Percentiles rank a stretch among this genome's conserved stretches.
Evolutionary conservation across 208 protist genomes (phyloP).

Genomic region (Trypanosoma cruzi): DNA sequence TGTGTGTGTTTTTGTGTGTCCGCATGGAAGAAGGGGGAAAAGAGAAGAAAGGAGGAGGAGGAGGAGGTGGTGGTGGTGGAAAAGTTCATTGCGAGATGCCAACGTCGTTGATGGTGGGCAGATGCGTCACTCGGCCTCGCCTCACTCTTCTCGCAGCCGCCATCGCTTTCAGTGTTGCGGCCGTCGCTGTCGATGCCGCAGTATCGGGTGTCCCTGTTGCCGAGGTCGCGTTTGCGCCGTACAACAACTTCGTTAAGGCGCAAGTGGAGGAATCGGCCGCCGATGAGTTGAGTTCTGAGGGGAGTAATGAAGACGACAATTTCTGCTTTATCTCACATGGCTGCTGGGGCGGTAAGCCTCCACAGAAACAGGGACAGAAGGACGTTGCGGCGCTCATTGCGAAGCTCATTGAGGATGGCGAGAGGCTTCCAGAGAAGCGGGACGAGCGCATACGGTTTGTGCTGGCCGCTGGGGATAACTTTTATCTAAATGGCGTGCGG

Average conservation of each 20-base stretch:
- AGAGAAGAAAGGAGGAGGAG: not conserved
- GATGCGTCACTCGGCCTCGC: too few species aligned
- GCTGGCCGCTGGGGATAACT: conserved; percentile 52
- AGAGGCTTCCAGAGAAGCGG: not conserved
- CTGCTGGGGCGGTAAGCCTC: conserved; percentile 40
- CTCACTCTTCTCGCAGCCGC: too few species aligned
- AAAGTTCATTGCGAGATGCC: too few species aligned
- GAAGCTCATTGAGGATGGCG: conserved; percentile 13
- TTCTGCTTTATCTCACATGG: conserved; percentile 44
- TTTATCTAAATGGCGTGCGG: conserved; percentile 42
- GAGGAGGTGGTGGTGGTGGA: too few species aligned
- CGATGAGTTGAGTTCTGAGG: too few species aligned
- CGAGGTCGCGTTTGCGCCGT: conserved; percentile 15
- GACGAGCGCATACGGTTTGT: conserved; percentile 33
- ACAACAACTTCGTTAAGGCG: not conserved
- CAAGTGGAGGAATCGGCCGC: not conserved
- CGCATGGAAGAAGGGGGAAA: too few species aligned
- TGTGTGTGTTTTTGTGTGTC: too few species aligned
- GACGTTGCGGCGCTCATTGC: conserved; percentile 26
- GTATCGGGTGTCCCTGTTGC: conserved; percentile 14
- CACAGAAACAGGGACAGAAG: conserved; percentile 16
- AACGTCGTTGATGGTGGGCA: too few species aligned
- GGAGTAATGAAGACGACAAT: conserved; percentile 1
- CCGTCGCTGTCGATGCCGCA: conserved; percentile 1
- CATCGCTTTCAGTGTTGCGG: conserved; percentile 7